Evolutionary conservation across 2,329 filamentous ascomycete species (phyloP).

Genomic region (Cytospora leucostoma): DNA sequence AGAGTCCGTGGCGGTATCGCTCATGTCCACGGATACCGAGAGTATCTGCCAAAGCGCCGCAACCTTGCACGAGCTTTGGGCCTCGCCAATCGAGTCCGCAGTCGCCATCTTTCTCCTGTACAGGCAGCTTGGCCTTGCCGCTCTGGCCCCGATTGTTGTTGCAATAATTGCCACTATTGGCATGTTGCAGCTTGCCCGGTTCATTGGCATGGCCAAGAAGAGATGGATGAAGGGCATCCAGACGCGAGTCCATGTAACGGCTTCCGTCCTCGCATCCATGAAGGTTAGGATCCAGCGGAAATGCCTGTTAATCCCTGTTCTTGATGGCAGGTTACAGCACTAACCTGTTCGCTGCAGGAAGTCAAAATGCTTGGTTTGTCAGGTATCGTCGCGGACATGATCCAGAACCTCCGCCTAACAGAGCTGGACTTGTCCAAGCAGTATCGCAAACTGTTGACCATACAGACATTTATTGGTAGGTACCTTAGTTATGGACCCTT

Average conservation of each 20-base stretch:
- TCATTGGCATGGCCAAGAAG: conserved; percentile 34
- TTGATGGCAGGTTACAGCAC: conserved; percentile 11
- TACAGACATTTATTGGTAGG: conserved; percentile 19
- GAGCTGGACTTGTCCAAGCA: conserved; percentile 21
- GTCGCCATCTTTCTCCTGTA: conserved; percentile 19
- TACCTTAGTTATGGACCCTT: not conserved
- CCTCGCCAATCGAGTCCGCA: conserved; percentile 16
- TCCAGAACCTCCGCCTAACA: conserved; percentile 16
- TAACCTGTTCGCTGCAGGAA: conserved; percentile 17
- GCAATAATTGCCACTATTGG: conserved; percentile 31
- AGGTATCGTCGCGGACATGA: conserved; percentile 4
- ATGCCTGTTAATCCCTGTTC: not conserved
- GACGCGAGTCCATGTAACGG: conserved; percentile 34
- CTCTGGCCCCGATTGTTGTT: conserved; percentile 23
- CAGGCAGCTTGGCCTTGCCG: conserved; percentile 17
- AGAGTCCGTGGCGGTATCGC: conserved; percentile 33
- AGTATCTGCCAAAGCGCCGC: conserved; percentile 13
- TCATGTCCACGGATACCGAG: conserved; percentile 34
- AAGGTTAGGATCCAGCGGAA: conserved; percentile 30
- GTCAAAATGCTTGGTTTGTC: conserved; percentile 36
- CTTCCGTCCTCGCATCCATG: conserved; percentile 36
- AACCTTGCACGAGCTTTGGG: conserved; percentile 21
- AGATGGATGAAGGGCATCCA: conserved; percentile 36
- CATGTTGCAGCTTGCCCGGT: conserved; percentile 29
- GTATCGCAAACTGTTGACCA: conserved; percentile 14